These are phyloP conservation scores for Dactylonectria estremocensis DNA, from an alignment of 2,329 filamentous ascomycete species.

Conservation along the genomic window DNA sequence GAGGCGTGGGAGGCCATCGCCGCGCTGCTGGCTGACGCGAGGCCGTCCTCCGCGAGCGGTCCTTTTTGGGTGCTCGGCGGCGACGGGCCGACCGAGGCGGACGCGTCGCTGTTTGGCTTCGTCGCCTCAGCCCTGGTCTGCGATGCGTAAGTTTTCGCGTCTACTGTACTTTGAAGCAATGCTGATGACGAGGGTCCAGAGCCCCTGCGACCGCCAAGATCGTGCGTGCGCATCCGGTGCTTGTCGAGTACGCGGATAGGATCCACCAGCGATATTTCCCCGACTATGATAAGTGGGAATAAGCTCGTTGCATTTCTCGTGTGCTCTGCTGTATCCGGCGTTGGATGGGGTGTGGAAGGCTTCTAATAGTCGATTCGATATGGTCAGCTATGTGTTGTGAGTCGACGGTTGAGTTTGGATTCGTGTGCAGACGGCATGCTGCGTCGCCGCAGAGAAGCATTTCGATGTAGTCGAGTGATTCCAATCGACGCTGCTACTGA, in stretches of 20 bases:
- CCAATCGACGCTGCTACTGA: neutral
- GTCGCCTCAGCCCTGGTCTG: slow-evolving; percentile 67
- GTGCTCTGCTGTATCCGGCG: neutral
- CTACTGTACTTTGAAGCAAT: neutral
- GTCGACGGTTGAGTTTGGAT: neutral
- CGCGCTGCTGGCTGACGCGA: slow-evolving; percentile 58
- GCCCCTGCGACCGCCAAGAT: slow-evolving; percentile 62
- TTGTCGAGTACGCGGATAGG: slow-evolving; percentile 69
- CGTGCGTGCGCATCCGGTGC: slow-evolving; percentile 61
- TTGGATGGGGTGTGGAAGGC: neutral
- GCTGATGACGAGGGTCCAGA: slow-evolving; percentile 48
- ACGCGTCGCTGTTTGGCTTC: slow-evolving; percentile 72
- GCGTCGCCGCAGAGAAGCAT: neutral
- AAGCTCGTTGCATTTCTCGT: neutral
- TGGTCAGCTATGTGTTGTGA: no score
- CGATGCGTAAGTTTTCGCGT: slow-evolving; percentile 62
- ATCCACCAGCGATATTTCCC: slow-evolving; percentile 72
- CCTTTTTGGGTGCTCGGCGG: slow-evolving; percentile 74
- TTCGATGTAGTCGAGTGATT: neutral
- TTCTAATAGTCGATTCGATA: neutral
- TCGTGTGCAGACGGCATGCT: neutral
- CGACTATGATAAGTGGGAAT: slow-evolving; percentile 65
- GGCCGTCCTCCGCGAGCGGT: slow-evolving; percentile 25
- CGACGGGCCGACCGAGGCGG: slow-evolving; percentile 68
- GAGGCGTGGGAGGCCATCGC: slow-evolving; percentile 71